Conservation (phyloP, 441 rosid genomes). For the Gossypium gossypioides region DNA sequence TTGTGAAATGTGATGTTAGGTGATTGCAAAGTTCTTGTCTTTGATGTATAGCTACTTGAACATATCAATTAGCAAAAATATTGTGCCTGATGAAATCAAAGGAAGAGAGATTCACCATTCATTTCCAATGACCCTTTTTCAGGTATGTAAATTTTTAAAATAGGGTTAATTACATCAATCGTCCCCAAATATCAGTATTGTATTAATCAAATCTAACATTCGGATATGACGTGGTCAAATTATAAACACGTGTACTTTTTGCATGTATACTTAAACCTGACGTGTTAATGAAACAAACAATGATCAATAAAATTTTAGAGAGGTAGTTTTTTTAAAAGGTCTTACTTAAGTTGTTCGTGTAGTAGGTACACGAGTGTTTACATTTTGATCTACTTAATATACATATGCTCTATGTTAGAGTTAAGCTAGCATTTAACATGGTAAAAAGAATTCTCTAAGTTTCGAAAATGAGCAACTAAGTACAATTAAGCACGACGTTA, state of each 20-base stretch:
- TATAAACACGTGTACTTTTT: no score
- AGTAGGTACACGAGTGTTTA: neutral
- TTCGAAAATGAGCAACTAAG: no score
- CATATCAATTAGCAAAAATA: constrained; percentile 69
- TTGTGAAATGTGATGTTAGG: constrained; percentile 31
- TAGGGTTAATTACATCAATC: neutral
- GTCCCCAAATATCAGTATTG: no score
- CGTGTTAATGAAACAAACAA: no score
- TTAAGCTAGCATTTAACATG: neutral
- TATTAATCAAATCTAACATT: no score
- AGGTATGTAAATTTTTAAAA: constrained; percentile 30
- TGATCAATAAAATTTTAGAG: no score
- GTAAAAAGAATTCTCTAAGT: no score
- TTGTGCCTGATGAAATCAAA: constrained; percentile 76
- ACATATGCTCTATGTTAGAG: neutral
- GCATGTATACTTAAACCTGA: no score
- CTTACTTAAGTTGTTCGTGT: neutral
- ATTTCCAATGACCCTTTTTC: constrained; percentile 91
- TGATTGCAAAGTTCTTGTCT: constrained; percentile 81
- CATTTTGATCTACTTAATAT: neutral
- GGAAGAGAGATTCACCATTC: constrained; percentile 89
- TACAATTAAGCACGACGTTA: no score
- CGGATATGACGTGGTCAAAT: no score
- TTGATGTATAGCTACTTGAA: constrained; percentile 75
- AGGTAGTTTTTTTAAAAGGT: no score